Percentiles rank a stretch among this genome's conserved stretches.
These are phyloP conservation scores for Pseudevernia furfuracea DNA, from an alignment of 495 filamentous ascomycete genomes.

Conservation along the genomic window DNA sequence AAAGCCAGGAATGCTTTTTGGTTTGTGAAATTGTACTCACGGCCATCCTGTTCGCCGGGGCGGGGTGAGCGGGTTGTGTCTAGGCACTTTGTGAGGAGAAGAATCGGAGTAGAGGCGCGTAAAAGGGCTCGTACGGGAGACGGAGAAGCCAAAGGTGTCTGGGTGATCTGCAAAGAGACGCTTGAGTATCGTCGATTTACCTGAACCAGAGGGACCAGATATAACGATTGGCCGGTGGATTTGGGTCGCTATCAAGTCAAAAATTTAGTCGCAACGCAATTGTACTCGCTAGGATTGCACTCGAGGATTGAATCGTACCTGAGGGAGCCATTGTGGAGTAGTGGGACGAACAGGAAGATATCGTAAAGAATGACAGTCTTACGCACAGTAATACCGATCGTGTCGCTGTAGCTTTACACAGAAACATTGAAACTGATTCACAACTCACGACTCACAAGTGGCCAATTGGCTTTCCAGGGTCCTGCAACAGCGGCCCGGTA, in stretches of 20 bases:
- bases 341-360: not conserved
- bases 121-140: slow-evolving; percentile 47
- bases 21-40: slow-evolving; percentile 74
- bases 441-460: not conserved
- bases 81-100: slow-evolving; percentile 4
- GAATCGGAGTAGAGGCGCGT: not conserved
- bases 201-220: slow-evolving; percentile 77
- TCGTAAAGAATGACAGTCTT: not conserved
- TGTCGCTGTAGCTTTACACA: not conserved
- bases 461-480: not conserved
- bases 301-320: slow-evolving; percentile 8
- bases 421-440: not conserved
- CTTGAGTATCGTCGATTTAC: slow-evolving; percentile 81
- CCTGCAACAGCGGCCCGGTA: not conserved
- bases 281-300: not conserved
- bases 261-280: not conserved
- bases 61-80: slow-evolving; percentile 45
- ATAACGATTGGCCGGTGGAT: slow-evolving; percentile 66
- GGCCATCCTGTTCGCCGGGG: slow-evolving; percentile 63
- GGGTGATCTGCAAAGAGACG: slow-evolving; percentile 62
- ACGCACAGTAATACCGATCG: not conserved
- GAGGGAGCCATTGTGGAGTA: slow-evolving; percentile 19
- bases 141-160: slow-evolving; percentile 68
- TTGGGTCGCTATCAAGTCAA: slow-evolving; percentile 18
- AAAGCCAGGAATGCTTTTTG: slow-evolving; percentile 62